A percentile compares a stretch with the other conserved stretches of the same genome.
Evolutionary conservation across 2,329 filamentous ascomycete genomes (phyloP).

Genomic region (Xylariaceae sp.): DNA sequence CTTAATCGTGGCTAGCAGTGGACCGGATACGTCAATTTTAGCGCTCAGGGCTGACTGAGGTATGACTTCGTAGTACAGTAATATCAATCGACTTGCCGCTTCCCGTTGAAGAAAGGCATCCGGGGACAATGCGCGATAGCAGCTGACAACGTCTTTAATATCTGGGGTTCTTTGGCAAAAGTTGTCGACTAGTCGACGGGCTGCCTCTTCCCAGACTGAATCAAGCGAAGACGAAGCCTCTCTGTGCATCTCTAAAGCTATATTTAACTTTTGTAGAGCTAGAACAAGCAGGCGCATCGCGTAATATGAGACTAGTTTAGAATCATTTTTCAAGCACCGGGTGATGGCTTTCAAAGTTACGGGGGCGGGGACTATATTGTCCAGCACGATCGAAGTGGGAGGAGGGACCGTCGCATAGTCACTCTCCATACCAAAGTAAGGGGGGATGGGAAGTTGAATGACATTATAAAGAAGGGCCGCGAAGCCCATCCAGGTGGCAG

Average conservation of each 20-base stretch:
- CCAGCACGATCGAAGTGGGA: constrained; percentile 73
- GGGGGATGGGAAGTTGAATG: constrained; percentile 71
- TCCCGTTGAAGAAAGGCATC: constrained; percentile 74
- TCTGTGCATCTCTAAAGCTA: constrained; percentile 60
- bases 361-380: constrained; percentile 81
- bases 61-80: constrained; percentile 80
- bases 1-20: constrained; percentile 67
- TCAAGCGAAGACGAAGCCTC: constrained; percentile 41
- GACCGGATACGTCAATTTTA: constrained; percentile 82
- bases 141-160: constrained; percentile 75
- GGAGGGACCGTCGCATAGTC: constrained; percentile 68
- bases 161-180: constrained; percentile 77
- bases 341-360: constrained; percentile 76
- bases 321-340: constrained; percentile 75
- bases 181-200: constrained; percentile 64
- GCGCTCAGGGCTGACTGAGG: constrained; percentile 77
- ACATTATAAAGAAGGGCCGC: constrained; percentile 83
- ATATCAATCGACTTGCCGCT: constrained; percentile 72
- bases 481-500: constrained; percentile 92
- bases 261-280: constrained; percentile 73
- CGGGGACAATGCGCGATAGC: constrained; percentile 67
- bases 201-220: constrained; percentile 67
- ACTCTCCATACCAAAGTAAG: constrained; percentile 65
- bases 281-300: constrained; percentile 75
- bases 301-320: constrained; percentile 80